A percentile compares a stretch with the other conserved stretches of the same genome.
Evolutionary conservation across 2,329 filamentous ascomycete species (phyloP).

Genomic region (Fusarium caatingaense): DNA sequence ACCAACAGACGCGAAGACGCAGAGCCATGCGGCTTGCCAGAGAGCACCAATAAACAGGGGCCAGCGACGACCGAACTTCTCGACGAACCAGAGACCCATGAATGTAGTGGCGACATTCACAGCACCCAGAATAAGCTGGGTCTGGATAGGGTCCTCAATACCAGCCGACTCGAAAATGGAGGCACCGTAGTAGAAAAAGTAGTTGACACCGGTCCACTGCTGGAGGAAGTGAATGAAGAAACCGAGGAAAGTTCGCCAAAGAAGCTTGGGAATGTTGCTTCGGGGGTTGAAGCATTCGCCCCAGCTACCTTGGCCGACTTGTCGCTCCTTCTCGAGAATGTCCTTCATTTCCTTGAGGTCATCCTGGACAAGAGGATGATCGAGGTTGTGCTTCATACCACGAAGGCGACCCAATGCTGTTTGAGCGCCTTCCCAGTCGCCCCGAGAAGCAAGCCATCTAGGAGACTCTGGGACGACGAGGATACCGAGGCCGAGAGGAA

Average conservation of each 20-base stretch:
- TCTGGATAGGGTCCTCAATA: conserved; percentile 72
- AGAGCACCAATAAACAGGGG: conserved; percentile 73
- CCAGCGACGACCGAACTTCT: conserved; percentile 74
- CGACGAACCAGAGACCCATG: conserved; percentile 74
- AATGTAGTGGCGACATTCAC: conserved; percentile 78
- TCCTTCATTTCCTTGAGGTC: conserved; percentile 65
- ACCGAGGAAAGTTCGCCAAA: conserved; percentile 73
- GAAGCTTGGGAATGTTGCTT: conserved; percentile 64
- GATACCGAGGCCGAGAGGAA: conserved; percentile 65
- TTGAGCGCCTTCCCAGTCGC: conserved; percentile 61
- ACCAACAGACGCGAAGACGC: conserved; percentile 72
- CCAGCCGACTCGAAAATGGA: conserved; percentile 75
- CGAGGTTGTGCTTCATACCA: conserved; percentile 60
- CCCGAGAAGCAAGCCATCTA: conserved; percentile 63
- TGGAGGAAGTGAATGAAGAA: conserved; percentile 73
- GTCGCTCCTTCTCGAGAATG: conserved; percentile 58
- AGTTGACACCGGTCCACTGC: conserved; percentile 73
- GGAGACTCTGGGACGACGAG: conserved; percentile 67
- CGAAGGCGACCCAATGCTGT: conserved; percentile 65
- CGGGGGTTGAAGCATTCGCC: conserved; percentile 70
- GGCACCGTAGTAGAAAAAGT: conserved; percentile 74
- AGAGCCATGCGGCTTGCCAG: conserved; percentile 74
- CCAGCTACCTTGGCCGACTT: conserved; percentile 62
- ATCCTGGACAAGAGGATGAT: conserved; percentile 59
- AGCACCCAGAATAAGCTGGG: conserved; percentile 74